These are phyloP conservation scores for Cryptococcus floricola DNA, from an alignment of 1,284 basidiomycete genomes.

Conservation along the genomic window DNA sequence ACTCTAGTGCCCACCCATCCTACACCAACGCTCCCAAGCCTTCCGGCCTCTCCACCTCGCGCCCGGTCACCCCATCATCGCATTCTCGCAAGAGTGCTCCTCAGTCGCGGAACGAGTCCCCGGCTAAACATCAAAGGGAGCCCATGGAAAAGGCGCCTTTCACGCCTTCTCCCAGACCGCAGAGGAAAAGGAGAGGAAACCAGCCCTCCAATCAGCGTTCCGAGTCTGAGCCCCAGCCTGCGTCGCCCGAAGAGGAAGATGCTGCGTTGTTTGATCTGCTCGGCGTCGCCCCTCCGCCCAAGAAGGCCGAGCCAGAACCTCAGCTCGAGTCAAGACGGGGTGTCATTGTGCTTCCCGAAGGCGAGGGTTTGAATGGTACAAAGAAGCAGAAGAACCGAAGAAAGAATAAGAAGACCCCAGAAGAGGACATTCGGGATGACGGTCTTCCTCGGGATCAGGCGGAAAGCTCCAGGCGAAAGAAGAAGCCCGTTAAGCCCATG, in stretches of 20 bases:
- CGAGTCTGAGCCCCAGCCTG: not conserved
- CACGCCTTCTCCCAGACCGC: not conserved
- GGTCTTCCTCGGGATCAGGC: not conserved
- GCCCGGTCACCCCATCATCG: not conserved
- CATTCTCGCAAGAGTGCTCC: not conserved
- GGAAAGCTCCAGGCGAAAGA: constrained; percentile 2
- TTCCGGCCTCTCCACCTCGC: not conserved
- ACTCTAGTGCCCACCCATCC: not conserved
- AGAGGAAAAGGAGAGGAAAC: not conserved
- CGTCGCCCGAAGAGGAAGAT: constrained; percentile 19
- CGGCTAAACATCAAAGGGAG: not conserved
- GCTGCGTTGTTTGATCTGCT: constrained; percentile 36
- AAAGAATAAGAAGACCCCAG: not conserved
- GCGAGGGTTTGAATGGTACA: constrained; percentile 11
- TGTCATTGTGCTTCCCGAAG: constrained; percentile 13
- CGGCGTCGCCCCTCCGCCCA: constrained; percentile 19
- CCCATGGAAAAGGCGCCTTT: not conserved
- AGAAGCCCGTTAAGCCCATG: not conserved
- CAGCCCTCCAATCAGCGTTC: constrained; percentile 12
- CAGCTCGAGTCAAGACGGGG: constrained; percentile 5
- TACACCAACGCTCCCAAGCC: not conserved
- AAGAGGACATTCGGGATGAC: not conserved
- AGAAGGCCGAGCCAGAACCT: not conserved
- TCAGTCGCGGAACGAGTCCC: not conserved
- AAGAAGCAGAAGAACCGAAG: not conserved